These are phyloP conservation scores for Blastocystis sp. DNA, from an alignment of 352 stramenopile genomes.

Conservation along the genomic window DNA sequence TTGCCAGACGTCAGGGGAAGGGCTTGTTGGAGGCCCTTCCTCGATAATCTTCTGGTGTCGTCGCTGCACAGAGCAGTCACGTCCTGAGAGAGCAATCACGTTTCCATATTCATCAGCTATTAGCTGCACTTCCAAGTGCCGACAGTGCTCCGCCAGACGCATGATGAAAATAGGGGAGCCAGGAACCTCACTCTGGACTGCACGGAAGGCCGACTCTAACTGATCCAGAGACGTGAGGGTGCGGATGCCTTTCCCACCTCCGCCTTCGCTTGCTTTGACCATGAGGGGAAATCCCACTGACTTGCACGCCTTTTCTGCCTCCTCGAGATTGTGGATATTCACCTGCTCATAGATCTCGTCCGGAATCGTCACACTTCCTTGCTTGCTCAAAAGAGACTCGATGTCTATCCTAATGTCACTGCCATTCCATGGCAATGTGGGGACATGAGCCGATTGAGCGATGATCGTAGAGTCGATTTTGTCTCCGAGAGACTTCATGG, in stretches of 20 bases:
- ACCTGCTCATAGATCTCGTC: constrained; percentile 83
- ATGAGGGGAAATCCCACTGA: constrained; percentile 97
- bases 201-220: constrained; percentile 86
- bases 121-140: constrained; percentile 98
- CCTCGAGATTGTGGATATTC: constrained; percentile 66
- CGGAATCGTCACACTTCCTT: constrained; percentile 72
- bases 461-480: constrained; percentile 98
- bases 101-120: constrained; percentile 95
- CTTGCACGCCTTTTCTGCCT: constrained; percentile 85
- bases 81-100: constrained; percentile 92
- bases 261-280: constrained; percentile 98
- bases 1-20: constrained; percentile 85
- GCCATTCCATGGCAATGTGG: constrained; percentile 98
- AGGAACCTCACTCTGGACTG: constrained; percentile 93
- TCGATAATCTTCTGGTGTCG: constrained; percentile 99
- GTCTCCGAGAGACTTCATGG: constrained; percentile 97
- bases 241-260: constrained; percentile 82
- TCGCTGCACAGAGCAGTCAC: constrained; percentile 96
- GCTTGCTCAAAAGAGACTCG: constrained; percentile 23
- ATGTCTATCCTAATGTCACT: constrained; percentile 84
- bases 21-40: constrained; percentile 89
- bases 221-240: constrained; percentile 73
- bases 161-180: constrained; percentile 99
- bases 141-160: constrained; percentile 89
- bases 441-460: constrained; percentile 93